A percentile compares a stretch with the other conserved stretches of the same genome.
Evolutionary conservation across 176 grass and related monocot species (phyloP).

Genomic region (Carex parvula): DNA sequence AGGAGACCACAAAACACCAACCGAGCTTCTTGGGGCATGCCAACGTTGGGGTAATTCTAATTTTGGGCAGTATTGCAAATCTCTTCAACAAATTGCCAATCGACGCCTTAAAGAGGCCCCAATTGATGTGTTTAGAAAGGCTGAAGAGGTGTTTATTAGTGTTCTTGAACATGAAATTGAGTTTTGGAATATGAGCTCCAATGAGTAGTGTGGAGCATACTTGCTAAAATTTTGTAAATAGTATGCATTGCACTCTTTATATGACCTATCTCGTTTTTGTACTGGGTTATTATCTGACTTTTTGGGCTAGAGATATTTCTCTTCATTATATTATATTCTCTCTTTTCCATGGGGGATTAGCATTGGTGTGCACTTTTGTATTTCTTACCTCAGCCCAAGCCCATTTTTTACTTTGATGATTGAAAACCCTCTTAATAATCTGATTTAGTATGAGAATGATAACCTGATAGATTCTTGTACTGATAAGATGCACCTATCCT

Average conservation of each 20-base stretch:
- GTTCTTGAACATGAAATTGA: constrained; percentile 71
- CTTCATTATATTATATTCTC: not conserved
- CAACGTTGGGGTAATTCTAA: constrained; percentile 65
- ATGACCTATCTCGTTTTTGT: not conserved
- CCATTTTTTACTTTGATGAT: not conserved
- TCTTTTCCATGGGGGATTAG: not conserved
- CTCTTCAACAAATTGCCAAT: constrained; percentile 63
- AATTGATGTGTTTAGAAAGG: constrained; percentile 34
- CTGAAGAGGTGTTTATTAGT: constrained; percentile 58
- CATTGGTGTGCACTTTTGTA: not conserved
- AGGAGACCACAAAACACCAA: constrained; percentile 50
- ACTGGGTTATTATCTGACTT: not conserved
- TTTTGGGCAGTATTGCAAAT: constrained; percentile 70
- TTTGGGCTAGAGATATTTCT: not conserved
- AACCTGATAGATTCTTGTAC: not conserved
- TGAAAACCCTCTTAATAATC: not conserved
- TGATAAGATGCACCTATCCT: not conserved
- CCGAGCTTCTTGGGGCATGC: constrained; percentile 63
- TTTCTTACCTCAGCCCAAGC: not conserved
- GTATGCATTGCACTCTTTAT: not conserved
- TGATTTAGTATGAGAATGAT: not conserved
- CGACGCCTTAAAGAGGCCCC: constrained; percentile 48
- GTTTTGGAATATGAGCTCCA: constrained; percentile 87
- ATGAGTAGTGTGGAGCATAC: not conserved
- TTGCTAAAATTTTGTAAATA: not conserved